Percentiles rank a stretch among this genome's conserved stretches.
Evolutionary conservation across 805 yeast species (phyloP).

Genomic region (Grigorovia humatica): DNA sequence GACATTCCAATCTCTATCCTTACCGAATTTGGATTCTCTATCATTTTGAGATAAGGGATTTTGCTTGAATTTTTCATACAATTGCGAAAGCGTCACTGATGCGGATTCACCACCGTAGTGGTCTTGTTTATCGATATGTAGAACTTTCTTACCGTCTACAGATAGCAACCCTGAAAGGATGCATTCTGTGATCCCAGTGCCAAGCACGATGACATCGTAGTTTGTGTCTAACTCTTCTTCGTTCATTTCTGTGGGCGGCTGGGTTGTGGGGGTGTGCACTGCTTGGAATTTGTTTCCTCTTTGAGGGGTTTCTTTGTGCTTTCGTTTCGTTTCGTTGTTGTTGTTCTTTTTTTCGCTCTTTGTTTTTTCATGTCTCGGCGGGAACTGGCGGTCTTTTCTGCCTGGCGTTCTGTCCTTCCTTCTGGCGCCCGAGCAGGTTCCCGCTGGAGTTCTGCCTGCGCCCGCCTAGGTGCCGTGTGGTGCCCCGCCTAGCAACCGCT

Average conservation of each 20-base stretch:
- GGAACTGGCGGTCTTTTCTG: too few relatives aligned
- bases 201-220: constrained; percentile 93
- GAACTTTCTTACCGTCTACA: constrained; percentile 95
- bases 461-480: too few relatives aligned
- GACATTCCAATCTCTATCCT: constrained; percentile 96
- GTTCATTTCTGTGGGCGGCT: neutral
- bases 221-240: constrained; percentile 70
- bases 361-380: too few relatives aligned
- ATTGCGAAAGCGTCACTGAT: constrained; percentile 56
- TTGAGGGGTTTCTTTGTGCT: neutral
- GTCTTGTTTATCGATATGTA: constrained; percentile 92
- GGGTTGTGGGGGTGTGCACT: too few relatives aligned
- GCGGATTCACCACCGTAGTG: constrained; percentile 93
- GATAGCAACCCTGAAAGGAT: constrained; percentile 86
- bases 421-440: too few relatives aligned
- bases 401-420: too few relatives aligned
- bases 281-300: neutral
- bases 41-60: constrained; percentile 52
- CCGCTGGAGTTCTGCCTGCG: too few relatives aligned
- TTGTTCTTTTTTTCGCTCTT: too few relatives aligned
- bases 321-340: neutral
- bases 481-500: too few relatives aligned
- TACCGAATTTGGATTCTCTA: constrained; percentile 64
- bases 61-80: constrained; percentile 82
- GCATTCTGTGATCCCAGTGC: constrained; percentile 94